Evolutionary conservation across 345 rosid genomes (phyloP).

Genomic region (Bruguiera parviflora): DNA sequence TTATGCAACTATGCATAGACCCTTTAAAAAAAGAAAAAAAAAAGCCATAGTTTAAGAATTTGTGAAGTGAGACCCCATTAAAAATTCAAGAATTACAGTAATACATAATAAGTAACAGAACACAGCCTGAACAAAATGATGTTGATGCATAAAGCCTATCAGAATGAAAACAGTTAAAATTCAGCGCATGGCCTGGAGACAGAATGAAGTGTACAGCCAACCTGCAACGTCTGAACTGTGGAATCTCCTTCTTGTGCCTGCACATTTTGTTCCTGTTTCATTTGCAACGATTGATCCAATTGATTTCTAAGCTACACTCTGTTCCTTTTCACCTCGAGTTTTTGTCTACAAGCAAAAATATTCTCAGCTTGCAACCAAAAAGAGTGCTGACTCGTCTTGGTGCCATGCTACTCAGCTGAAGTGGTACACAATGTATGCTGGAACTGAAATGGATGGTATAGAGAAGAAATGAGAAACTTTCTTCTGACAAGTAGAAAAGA

Average conservation of each 20-base stretch:
- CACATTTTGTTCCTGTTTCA: slow-evolving; percentile 77
- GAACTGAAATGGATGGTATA: neutral
- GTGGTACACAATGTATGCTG: neutral
- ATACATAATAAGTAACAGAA: too few relatives aligned
- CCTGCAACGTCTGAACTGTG: slow-evolving; percentile 72
- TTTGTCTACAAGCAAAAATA: slow-evolving; percentile 56
- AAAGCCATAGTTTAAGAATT: too few relatives aligned
- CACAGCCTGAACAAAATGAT: too few relatives aligned
- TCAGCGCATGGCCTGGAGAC: too few relatives aligned
- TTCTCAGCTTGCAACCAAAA: slow-evolving; percentile 75
- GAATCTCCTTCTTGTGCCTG: slow-evolving; percentile 71
- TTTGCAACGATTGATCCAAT: slow-evolving; percentile 67
- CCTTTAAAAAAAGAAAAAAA: too few relatives aligned
- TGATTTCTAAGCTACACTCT: slow-evolving; percentile 83
- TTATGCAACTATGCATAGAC: too few relatives aligned
- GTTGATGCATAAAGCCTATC: too few relatives aligned
- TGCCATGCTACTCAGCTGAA: neutral
- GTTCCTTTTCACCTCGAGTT: slow-evolving; percentile 83
- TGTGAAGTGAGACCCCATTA: too few relatives aligned
- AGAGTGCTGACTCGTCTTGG: slow-evolving; percentile 17
- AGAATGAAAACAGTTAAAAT: too few relatives aligned
- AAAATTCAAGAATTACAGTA: too few relatives aligned
- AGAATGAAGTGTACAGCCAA: slow-evolving; percentile 13
- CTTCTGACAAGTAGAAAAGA: too few relatives aligned
- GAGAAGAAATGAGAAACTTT: neutral